phyloP scores from a whole-genome alignment of 805 yeast species.

The Monosporozyma siamensis region DNA sequence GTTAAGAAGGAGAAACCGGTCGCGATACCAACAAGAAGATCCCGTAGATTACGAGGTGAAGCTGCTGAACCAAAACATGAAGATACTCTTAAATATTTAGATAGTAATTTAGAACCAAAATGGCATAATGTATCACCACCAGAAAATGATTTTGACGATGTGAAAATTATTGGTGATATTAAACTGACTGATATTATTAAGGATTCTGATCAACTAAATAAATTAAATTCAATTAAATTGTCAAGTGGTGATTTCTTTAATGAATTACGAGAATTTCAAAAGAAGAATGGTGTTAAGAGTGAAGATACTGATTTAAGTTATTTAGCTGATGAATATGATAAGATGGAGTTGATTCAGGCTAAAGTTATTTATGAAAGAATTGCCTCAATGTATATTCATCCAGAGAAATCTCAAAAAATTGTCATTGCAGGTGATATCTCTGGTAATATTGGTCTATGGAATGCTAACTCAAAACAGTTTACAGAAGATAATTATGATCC shows the following conservation, averaged over 20 bases:
- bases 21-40: conserved; percentile 54
- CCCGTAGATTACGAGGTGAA: conserved; percentile 70
- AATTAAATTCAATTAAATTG: conserved; percentile 32
- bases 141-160: conserved; percentile 28
- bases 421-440: conserved; percentile 79
- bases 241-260: conserved; percentile 69
- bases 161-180: conserved; percentile 58
- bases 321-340: conserved; percentile 42
- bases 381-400: conserved; percentile 69
- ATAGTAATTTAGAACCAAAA: conserved; percentile 3
- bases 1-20: conserved; percentile 6
- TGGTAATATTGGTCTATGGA: conserved; percentile 89
- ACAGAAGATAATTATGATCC: conserved; percentile 22
- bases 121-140: not conserved
- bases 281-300: conserved; percentile 14
- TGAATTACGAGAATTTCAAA: conserved; percentile 34
- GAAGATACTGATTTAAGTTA: conserved; percentile 32
- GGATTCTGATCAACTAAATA: conserved; percentile 30
- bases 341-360: conserved; percentile 59
- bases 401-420: conserved; percentile 50
- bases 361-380: conserved; percentile 63
- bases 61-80: conserved; percentile 33
- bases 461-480: conserved; percentile 33
- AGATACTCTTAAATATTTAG: not conserved
- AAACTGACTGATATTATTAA: conserved; percentile 49